phyloP scores from a whole-genome alignment of 2,329 filamentous ascomycete species.

The Coniochaeta pulveracea region DNA sequence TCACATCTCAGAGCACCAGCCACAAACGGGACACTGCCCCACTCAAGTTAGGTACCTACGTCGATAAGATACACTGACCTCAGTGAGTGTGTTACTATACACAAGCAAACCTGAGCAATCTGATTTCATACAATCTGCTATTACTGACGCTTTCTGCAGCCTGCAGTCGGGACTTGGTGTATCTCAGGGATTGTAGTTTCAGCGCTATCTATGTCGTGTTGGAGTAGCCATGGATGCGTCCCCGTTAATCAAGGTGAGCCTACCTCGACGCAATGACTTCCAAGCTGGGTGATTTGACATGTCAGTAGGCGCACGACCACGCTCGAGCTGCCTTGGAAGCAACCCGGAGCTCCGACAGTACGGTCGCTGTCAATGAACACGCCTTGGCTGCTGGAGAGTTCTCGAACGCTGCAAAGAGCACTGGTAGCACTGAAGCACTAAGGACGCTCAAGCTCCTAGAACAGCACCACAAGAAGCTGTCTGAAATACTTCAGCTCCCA shows the following conservation, averaged over 20 bases:
- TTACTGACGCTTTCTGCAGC: too few species aligned
- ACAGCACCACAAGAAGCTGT: constrained; percentile 74
- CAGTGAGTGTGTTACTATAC: too few species aligned
- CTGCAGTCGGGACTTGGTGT: too few species aligned
- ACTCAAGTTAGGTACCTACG: too few species aligned
- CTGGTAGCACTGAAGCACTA: constrained; percentile 59
- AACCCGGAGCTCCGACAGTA: constrained; percentile 61
- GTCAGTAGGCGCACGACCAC: constrained; percentile 68
- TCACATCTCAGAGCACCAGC: too few species aligned
- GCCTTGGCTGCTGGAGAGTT: constrained; percentile 82
- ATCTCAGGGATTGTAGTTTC: too few species aligned
- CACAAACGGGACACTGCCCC: too few species aligned
- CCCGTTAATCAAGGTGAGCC: constrained; percentile 50
- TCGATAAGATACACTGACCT: too few species aligned
- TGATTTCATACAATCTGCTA: too few species aligned
- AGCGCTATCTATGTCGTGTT: too few species aligned
- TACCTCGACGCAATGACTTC: neutral
- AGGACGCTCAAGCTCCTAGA: constrained; percentile 79
- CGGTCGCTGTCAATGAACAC: constrained; percentile 78
- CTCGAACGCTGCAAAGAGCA: constrained; percentile 66
- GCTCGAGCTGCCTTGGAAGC: constrained; percentile 74
- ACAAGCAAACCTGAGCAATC: too few species aligned
- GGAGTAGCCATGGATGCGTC: constrained; percentile 52
- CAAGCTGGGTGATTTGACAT: neutral
- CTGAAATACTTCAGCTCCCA: constrained; percentile 67